These are phyloP conservation scores for Cercospora canescens DNA, from an alignment of 2,329 filamentous ascomycete genomes.

Conservation along the genomic window DNA sequence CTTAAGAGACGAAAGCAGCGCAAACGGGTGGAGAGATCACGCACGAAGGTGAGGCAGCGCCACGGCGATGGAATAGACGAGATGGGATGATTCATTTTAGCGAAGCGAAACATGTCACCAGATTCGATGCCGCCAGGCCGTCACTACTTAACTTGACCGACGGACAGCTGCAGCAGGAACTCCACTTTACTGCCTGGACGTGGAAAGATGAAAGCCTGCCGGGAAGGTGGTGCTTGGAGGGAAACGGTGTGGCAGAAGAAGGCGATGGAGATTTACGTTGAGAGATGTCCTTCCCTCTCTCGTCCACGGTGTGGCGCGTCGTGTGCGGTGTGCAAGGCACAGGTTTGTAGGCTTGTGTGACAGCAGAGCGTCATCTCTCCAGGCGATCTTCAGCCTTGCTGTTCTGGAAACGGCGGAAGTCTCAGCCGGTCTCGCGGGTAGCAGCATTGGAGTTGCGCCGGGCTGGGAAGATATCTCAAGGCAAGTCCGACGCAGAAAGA, in stretches of 20 bases:
- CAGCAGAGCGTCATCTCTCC: background rate
- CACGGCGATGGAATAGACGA: background rate
- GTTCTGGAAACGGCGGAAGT: slow-evolving; percentile 11
- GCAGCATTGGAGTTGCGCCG: background rate
- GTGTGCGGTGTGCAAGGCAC: background rate
- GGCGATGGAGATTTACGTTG: background rate
- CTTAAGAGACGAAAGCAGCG: background rate
- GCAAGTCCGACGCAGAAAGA: background rate
- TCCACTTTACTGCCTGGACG: slow-evolving; percentile 8
- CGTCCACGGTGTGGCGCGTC: background rate
- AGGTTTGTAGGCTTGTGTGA: background rate
- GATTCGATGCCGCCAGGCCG: background rate
- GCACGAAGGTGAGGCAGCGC: background rate
- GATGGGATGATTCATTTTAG: slow-evolving; percentile 4
- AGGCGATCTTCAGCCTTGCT: slow-evolving; percentile 3
- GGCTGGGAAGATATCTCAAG: background rate
- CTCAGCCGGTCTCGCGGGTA: slow-evolving; percentile 13
- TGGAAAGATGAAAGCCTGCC: background rate
- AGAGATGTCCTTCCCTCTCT: background rate
- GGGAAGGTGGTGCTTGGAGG: background rate
- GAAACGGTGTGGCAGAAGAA: background rate
- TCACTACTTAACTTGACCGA: slow-evolving; percentile 5
- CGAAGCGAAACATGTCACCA: slow-evolving; percentile 7
- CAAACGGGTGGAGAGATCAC: background rate
- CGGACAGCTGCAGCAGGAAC: slow-evolving; percentile 4